Evolutionary conservation across 1,284 basidiomycete genomes (phyloP), one percentile per base, ranked within the genome.

Genomic region (Leccinum solheimii): DNA sequence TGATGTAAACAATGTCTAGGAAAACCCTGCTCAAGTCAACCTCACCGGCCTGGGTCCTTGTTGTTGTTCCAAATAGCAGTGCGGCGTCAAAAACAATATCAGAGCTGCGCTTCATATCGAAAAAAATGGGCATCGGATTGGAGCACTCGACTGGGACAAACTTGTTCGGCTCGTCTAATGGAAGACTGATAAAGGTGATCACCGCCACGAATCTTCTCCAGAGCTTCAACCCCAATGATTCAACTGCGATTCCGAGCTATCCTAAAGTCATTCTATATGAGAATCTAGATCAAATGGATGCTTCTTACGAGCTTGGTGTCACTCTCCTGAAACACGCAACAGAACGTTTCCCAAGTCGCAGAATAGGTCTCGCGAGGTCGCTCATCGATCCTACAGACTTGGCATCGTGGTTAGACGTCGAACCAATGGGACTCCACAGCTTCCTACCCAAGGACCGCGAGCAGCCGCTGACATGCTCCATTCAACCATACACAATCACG

Each of bases 401-500:
- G 11, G 92, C 91, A 1, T 78, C 83, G 5, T 99, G 97, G 97
- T 81, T 99, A 14, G 80, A 85, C 56, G 88, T 94, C 52, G 83
- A 88, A 51, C 77, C 85, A 8, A 77, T 78, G 16, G 86, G 84
- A 13, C 76, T 92, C 36, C 91, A 91, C 75, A 88, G 85, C 69
- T 98, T 99, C 80, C 81, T 85, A 11, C 92, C 95, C 0, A 85
- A 81, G 49, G 90, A 95, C 69, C 87, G 95, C 36, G 92, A 95
- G 59, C 91, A 94, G 66, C 84, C 93, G 0, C 79, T 99, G 19
- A 79, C 81, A 4, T 83, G 88, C 11, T 82, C 82, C 14, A 83
- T 89, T 23, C 88, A 92, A 64, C 84, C 92, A 0, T 98, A 98
- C 77, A 90, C 90, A 30, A 90, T 95, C 58, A 86, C 94, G 0